Conservation (phyloP, 2,329 filamentous ascomycete species). For the Penicillium nordicum region DNA sequence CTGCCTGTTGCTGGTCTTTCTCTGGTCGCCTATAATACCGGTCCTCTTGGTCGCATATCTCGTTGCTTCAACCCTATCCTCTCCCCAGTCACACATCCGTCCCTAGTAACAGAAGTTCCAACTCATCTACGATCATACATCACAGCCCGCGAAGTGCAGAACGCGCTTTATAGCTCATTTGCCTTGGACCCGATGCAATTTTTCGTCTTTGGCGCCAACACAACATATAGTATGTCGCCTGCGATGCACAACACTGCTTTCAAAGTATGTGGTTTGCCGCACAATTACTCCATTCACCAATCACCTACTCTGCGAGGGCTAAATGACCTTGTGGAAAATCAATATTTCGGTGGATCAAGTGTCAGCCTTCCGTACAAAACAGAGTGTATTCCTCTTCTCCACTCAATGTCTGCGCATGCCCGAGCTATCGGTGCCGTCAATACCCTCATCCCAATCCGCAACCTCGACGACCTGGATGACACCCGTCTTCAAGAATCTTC, state of each 20-base stretch:
- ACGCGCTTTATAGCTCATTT: conserved; percentile 64
- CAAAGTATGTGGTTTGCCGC: conserved; percentile 63
- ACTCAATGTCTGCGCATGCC: conserved; percentile 68
- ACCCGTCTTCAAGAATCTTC: conserved; percentile 57
- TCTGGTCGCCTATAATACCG: conserved; percentile 64
- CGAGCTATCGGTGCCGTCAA: conserved; percentile 73
- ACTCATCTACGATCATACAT: conserved; percentile 49
- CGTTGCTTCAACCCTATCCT: conserved; percentile 64
- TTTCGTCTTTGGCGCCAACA: conserved; percentile 70
- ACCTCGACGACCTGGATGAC: conserved; percentile 49
- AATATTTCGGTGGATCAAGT: conserved; percentile 68
- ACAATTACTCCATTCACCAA: conserved; percentile 63
- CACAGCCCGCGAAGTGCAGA: conserved; percentile 62
- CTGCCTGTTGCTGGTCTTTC: conserved; percentile 49
- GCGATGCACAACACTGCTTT: conserved; percentile 74
- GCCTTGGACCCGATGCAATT: conserved; percentile 67
- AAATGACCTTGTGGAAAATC: conserved; percentile 61
- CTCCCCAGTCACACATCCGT: conserved; percentile 57
- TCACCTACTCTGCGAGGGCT: conserved; percentile 61
- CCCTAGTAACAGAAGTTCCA: conserved; percentile 44
- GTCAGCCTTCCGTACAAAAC: conserved; percentile 73
- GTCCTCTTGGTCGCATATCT: conserved; percentile 60
- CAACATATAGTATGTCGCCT: conserved; percentile 69
- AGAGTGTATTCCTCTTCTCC: conserved; percentile 62
- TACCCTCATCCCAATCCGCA: conserved; percentile 68